Evolutionary conservation across 73 alveolate species (phyloP).

Genomic region (Paramecium sexaurelia): DNA sequence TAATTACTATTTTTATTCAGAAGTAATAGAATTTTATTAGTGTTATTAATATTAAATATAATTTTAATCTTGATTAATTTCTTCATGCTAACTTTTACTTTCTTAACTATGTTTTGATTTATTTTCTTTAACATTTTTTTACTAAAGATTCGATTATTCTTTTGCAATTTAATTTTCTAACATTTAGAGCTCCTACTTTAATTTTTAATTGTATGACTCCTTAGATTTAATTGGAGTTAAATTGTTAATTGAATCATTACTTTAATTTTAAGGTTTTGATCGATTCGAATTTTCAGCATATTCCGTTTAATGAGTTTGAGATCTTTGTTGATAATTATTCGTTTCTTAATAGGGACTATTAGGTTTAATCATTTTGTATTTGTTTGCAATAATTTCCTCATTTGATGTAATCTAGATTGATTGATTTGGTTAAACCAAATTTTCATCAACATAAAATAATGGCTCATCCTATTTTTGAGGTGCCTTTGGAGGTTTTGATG

Average conservation of each 20-base stretch:
- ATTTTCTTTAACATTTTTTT: neutral
- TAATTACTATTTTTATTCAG: neutral
- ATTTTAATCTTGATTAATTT: neutral
- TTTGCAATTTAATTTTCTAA: neutral
- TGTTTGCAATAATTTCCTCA: slow-evolving; percentile 37
- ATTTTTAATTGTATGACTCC: neutral
- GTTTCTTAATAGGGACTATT: slow-evolving; percentile 24
- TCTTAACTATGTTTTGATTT: neutral
- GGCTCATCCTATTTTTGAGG: slow-evolving; percentile 27
- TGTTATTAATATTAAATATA: neutral
- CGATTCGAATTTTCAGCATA: slow-evolving; percentile 20
- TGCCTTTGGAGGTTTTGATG: slow-evolving; percentile 59
- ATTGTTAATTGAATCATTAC: slow-evolving; percentile 10
- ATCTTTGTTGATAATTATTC: neutral
- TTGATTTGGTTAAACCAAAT: neutral
- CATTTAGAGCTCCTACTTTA: neutral
- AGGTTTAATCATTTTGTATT: slow-evolving; percentile 41
- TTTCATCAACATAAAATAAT: slow-evolving; percentile 51
- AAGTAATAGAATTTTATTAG: neutral
- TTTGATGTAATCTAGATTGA: neutral
- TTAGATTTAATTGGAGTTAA: neutral
- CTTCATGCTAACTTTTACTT: neutral
- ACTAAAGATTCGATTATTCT: neutral
- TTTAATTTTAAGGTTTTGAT: neutral
- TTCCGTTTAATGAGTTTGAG: slow-evolving; percentile 40